These are phyloP conservation scores for Fusarium tanahbumbuense DNA, from an alignment of 2,329 filamentous ascomycete genomes.

Conservation along the genomic window DNA sequence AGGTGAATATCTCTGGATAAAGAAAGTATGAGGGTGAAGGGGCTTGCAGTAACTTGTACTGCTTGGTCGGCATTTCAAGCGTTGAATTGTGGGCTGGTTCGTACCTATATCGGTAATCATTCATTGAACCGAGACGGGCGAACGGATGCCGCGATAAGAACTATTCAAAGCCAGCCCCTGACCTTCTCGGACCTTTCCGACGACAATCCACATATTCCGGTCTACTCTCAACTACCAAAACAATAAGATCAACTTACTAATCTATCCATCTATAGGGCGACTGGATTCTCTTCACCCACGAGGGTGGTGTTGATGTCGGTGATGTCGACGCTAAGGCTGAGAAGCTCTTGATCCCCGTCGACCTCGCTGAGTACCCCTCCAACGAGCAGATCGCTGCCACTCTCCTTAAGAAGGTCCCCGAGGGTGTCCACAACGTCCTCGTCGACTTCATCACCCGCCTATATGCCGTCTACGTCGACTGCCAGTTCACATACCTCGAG, in stretches of 20 bases:
- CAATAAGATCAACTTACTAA: slow-evolving; percentile 38
- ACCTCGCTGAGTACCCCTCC: slow-evolving; percentile 92
- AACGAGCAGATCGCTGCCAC: slow-evolving; percentile 90
- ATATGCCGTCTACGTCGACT: slow-evolving; percentile 99
- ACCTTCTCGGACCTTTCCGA: slow-evolving; percentile 28
- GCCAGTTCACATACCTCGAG: slow-evolving; percentile 99
- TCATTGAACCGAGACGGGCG: slow-evolving; percentile 50
- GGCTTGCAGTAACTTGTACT: slow-evolving; percentile 37
- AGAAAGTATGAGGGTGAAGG: slow-evolving; percentile 14
- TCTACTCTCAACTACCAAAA: slow-evolving; percentile 13
- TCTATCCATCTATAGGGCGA: slow-evolving; percentile 75
- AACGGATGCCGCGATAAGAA: slow-evolving; percentile 54
- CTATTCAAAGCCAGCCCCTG: slow-evolving; percentile 36
- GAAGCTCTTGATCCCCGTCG: slow-evolving; percentile 97
- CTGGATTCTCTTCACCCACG: slow-evolving; percentile 99
- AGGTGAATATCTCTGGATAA: neutral
- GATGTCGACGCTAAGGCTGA: slow-evolving; percentile 99
- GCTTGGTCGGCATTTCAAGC: slow-evolving; percentile 31
- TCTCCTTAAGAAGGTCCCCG: slow-evolving; percentile 91
- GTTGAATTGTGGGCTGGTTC: slow-evolving; percentile 44
- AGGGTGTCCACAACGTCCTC: slow-evolving; percentile 96
- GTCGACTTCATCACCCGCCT: slow-evolving; percentile 99
- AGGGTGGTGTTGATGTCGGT: slow-evolving; percentile 99
- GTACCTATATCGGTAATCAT: slow-evolving; percentile 42
- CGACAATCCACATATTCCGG: slow-evolving; percentile 22